phyloP scores from a whole-genome alignment of 768 basidiomycete species.

The Leccinellum luteum region DNA sequence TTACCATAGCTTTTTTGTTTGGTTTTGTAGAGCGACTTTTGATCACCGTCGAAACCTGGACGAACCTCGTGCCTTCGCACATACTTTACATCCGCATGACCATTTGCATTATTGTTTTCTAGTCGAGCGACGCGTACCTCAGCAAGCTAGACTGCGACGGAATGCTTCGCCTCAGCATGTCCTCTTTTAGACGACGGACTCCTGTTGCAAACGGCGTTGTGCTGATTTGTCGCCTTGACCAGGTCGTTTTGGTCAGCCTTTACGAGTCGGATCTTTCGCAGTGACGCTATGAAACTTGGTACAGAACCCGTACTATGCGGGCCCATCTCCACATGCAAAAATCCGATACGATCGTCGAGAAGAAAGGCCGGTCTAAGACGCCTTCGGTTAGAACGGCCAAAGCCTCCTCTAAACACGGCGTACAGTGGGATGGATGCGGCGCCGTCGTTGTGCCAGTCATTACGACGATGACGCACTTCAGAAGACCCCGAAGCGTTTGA shows the following conservation, averaged over 20 bases:
- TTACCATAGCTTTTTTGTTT: neutral
- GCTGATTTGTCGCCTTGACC: neutral
- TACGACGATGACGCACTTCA: conserved; percentile 24
- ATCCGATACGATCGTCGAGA: neutral
- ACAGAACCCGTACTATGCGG: too few species aligned
- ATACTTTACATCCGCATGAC: neutral
- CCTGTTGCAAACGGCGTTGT: neutral
- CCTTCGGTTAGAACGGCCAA: neutral
- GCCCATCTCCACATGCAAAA: neutral
- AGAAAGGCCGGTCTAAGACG: neutral
- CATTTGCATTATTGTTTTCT: neutral
- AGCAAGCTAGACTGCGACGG: too few species aligned
- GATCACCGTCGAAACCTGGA: neutral
- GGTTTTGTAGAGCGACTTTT: neutral
- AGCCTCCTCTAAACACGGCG: neutral
- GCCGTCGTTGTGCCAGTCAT: neutral
- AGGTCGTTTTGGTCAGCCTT: neutral
- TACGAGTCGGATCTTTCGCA: neutral
- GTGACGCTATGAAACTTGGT: neutral
- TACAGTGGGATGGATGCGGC: neutral
- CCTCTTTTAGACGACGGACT: too few species aligned
- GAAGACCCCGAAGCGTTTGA: conserved; percentile 34
- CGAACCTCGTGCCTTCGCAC: neutral
- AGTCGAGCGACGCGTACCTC: neutral
- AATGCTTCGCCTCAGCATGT: too few species aligned